phyloP scores from a whole-genome alignment of 2,329 filamentous ascomycete genomes.

The Rhexocercosporidium sp. region DNA sequence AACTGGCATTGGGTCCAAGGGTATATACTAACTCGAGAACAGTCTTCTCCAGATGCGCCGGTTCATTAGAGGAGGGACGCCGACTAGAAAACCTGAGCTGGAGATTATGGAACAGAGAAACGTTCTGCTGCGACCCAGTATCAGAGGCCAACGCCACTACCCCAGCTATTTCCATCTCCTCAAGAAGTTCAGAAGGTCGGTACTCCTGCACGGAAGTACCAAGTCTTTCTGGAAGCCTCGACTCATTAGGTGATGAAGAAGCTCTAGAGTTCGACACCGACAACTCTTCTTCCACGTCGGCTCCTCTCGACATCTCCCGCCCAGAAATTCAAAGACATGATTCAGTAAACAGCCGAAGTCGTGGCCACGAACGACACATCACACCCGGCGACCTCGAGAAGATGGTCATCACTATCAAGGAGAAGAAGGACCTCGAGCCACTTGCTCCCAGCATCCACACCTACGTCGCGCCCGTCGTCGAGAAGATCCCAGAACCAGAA shows the following conservation, averaged over 20 bases:
- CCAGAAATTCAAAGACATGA: slow-evolving; percentile 75
- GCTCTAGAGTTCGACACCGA: slow-evolving; percentile 57
- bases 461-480: slow-evolving; percentile 52
- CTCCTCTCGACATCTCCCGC: slow-evolving; percentile 63
- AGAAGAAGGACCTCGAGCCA: slow-evolving; percentile 73
- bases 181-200: slow-evolving; percentile 39
- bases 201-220: slow-evolving; percentile 66
- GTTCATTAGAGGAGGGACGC: slow-evolving; percentile 90
- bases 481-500: slow-evolving; percentile 40
- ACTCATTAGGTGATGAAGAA: slow-evolving; percentile 77
- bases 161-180: slow-evolving; percentile 45
- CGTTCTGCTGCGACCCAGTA: slow-evolving; percentile 79
- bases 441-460: slow-evolving; percentile 48
- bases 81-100: slow-evolving; percentile 94
- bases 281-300: slow-evolving; percentile 51
- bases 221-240: slow-evolving; percentile 77
- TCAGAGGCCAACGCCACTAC: slow-evolving; percentile 55
- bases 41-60: slow-evolving; percentile 95
- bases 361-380: slow-evolving; percentile 82
- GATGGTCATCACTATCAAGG: slow-evolving; percentile 91
- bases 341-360: slow-evolving; percentile 72
- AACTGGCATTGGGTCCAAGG: not conserved
- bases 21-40: slow-evolving; percentile 21
- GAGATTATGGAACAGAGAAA: slow-evolving; percentile 93
- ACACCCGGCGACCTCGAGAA: slow-evolving; percentile 92